Percentiles rank a stretch among this genome's conserved stretches.
Conservation (phyloP, 2,329 filamentous ascomycete species). For the Beauveria scarabaeidicola region DNA sequence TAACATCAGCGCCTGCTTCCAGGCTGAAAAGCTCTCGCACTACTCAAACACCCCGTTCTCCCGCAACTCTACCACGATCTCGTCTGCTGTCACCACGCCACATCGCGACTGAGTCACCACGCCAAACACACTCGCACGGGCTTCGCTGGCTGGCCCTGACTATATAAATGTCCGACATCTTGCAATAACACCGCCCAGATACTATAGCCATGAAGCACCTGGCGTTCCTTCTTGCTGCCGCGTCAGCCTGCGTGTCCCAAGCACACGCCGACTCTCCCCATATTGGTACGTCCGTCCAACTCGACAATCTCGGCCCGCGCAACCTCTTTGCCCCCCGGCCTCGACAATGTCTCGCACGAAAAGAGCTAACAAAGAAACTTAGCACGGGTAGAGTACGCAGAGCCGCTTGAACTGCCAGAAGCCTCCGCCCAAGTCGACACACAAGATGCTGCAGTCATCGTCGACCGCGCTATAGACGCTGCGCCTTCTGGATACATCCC, state of each 20-base stretch:
- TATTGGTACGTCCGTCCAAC: not conserved
- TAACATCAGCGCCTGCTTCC: not conserved
- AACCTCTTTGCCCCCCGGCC: not conserved
- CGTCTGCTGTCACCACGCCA: not conserved
- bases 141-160: not conserved
- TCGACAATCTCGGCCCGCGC: not conserved
- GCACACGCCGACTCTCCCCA: not conserved
- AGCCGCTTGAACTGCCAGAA: not conserved
- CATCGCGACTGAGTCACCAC: not conserved
- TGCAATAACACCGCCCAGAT: not conserved
- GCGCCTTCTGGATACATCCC: conserved; percentile 10
- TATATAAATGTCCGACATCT: not conserved
- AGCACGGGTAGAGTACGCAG: not conserved
- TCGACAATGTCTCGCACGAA: not conserved
- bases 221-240: conserved; percentile 1
- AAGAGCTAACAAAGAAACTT: not conserved
- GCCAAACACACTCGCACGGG: not conserved
- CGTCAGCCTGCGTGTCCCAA: not conserved
- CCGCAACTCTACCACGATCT: not conserved
- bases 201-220: conserved; percentile 4
- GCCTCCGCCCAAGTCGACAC: not conserved
- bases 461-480: conserved; percentile 1
- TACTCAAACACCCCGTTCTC: not conserved
- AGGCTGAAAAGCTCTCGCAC: no score
- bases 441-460: not conserved